Percentiles rank a stretch among this genome's conserved stretches.
These are phyloP conservation scores for Trypanosoma platydactyli DNA, from an alignment of 208 protist genomes.

Conservation along the genomic window DNA sequence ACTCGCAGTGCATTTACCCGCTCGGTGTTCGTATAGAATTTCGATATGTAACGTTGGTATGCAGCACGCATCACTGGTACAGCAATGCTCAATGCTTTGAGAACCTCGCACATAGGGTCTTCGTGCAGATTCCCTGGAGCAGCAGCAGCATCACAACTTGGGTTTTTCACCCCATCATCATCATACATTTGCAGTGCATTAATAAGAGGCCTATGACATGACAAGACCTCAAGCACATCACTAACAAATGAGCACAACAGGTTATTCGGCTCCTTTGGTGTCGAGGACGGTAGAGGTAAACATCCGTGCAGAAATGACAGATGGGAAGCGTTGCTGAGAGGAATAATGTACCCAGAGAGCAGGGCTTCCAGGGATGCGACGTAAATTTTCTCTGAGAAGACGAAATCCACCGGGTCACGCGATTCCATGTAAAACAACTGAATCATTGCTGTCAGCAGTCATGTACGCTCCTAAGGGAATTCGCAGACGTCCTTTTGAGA, in stretches of 20 bases:
- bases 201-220: constrained; percentile 12
- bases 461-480: not conserved
- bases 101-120: not conserved
- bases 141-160: not conserved
- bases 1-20: not conserved
- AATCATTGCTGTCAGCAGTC: not conserved
- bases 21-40: constrained; percentile 11
- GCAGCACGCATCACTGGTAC: constrained; percentile 22
- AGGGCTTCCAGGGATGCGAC: constrained; percentile 17
- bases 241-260: constrained; percentile 15
- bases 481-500: not conserved
- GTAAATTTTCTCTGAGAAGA: constrained; percentile 17
- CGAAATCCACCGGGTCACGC: not conserved
- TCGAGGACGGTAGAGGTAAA: not conserved
- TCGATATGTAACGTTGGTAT: constrained; percentile 13
- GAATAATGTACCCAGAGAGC: constrained; percentile 22
- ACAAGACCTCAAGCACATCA: constrained; percentile 18
- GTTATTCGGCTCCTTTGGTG: not conserved
- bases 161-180: not conserved
- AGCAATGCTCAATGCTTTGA: not conserved
- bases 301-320: not conserved
- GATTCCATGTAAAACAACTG: not conserved
- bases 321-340: constrained; percentile 19
- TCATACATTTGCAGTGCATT: constrained; percentile 3
- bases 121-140: not conserved